A percentile compares a stretch with the other conserved stretches of the same genome.
Conservation (phyloP, 257 asterid genomes). For the Solanum lycopersicoides region DNA sequence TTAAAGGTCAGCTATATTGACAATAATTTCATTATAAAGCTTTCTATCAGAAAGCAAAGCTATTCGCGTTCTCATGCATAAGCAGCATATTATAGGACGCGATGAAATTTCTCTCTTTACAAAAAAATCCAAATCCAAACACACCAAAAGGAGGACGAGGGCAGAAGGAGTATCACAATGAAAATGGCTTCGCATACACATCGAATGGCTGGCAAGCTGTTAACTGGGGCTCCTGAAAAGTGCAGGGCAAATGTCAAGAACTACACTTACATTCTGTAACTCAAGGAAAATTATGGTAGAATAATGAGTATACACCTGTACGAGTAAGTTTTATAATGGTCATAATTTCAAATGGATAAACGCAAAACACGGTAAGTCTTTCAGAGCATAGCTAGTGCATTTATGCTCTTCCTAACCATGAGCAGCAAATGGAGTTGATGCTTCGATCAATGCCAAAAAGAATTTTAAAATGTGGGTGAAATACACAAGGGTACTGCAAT, state of each 20-base stretch:
- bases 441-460: background rate
- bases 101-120: background rate
- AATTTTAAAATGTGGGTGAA: background rate
- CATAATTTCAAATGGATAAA: background rate
- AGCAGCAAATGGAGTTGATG: background rate
- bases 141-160: background rate
- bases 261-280: background rate
- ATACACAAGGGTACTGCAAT: background rate
- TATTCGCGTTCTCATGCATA: background rate
- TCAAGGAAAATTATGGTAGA: background rate
- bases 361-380: background rate
- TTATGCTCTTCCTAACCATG: background rate
- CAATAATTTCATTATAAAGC: background rate
- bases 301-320: background rate
- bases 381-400: background rate
- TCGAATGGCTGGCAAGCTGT: conserved; percentile 75
- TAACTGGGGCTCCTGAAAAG: conserved; percentile 82
- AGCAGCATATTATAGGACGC: background rate
- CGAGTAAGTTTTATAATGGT: background rate
- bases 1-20: background rate
- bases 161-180: conserved; percentile 31
- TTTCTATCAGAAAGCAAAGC: background rate
- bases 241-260: background rate
- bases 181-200: conserved; percentile 83
- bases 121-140: background rate